Evolutionary conservation across 305 asterid genomes (phyloP), one percentile per base, ranked within the genome.

Genomic region (Solanum chacoense): DNA sequence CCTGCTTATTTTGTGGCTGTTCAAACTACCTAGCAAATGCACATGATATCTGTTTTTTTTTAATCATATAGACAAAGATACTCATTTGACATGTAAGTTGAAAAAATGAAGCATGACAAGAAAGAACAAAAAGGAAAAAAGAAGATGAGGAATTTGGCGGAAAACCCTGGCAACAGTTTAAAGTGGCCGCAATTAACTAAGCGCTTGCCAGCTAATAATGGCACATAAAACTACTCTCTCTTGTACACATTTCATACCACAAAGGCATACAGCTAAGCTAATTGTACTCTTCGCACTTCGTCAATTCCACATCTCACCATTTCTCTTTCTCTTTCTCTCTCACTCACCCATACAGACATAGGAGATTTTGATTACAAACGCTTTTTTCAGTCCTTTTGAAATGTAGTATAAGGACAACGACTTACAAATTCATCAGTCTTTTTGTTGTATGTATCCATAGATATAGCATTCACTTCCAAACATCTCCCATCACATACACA

Each of bases 141-240:
- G 9, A 28, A 18, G 71, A 28, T 4, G 10, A 80, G 40, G 7
- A 81, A 45, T 45, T 45, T 81, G 86, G 3, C 38, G 40, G 72
- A 10, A 80, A 80, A 9, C 85, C 85, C 38, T 16, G 86, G 69
- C 86, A 42, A 22, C 37, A 28, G 86, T 29, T 45, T n/a, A 18
- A 81, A 50, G 86, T 83, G 86, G 7, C 73, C 86, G 42, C 40
- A 83, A 45, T 83, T 83, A 83, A 40, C 88, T 72, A 63, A 81
- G 89, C 85, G 85, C 36, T 34, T 87, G 85, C 85, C 89, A 87
- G 89, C 76, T 75, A 87, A 75, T 36, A 71, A 71, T 24, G 12
- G 12, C 80, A 28, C 79, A 71, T 63, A 31, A 73, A 31, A 77
- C 45, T 28, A 87, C 32, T 84, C 40, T 38, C 22, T 38, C 20